Evolutionary conservation across 768 basidiomycete genomes (phyloP).

Genomic region (Lentinula boryana): DNA sequence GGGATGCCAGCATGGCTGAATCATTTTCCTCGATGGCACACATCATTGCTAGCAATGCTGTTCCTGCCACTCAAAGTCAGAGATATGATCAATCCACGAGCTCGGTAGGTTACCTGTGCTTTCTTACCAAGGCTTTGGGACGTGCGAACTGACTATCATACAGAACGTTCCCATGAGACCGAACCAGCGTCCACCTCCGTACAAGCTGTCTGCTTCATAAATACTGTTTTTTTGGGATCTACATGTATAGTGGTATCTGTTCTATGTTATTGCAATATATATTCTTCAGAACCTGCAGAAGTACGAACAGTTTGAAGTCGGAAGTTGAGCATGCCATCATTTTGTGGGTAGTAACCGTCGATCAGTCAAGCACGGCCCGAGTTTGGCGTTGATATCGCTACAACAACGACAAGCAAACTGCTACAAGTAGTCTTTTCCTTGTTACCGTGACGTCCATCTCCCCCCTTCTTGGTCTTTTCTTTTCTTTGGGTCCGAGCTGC

Average conservation of each 20-base stretch:
- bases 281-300: too few species aligned
- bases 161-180: slow-evolving; percentile 22
- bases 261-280: too few species aligned
- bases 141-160: slow-evolving; percentile 5
- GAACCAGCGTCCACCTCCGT: slow-evolving; percentile 23
- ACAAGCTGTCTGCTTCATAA: slow-evolving; percentile 11
- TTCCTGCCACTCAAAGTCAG: not conserved
- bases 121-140: not conserved
- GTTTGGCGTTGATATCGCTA: not conserved
- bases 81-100: not conserved
- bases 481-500: slow-evolving; percentile 26
- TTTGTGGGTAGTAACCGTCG: not conserved
- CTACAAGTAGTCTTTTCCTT: not conserved
- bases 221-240: not conserved
- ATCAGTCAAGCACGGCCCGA: not conserved
- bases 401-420: not conserved
- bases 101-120: slow-evolving; percentile 3
- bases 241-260: not conserved
- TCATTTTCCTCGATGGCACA: slow-evolving; percentile 1
- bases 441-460: slow-evolving; percentile 11
- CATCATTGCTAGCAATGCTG: not conserved
- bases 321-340: not conserved
- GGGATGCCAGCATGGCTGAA: not conserved
- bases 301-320: too few species aligned
- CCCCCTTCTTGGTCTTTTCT: slow-evolving; percentile 18